Evolutionary conservation across 345 rosid species (phyloP).

Genomic region (Camelina hispida): DNA sequence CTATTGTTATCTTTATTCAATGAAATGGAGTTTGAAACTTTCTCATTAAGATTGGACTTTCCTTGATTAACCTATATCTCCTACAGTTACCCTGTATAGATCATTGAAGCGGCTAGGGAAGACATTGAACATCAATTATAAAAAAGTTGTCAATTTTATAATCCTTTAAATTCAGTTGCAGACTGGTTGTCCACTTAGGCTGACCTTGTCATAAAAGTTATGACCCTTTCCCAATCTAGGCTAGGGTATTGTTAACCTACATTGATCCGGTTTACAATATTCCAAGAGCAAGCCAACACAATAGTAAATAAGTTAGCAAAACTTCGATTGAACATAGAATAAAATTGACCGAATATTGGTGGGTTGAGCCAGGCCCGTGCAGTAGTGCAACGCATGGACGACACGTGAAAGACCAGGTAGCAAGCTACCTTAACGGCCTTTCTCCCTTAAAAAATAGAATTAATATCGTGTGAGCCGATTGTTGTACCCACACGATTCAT

Average conservation of each 20-base stretch:
- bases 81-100: slow-evolving; percentile 6
- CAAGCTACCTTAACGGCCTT: slow-evolving; percentile 5
- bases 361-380: slow-evolving; percentile 20
- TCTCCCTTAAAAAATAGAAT: slow-evolving; percentile 1
- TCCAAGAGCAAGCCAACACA: slow-evolving; percentile 22
- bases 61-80: slow-evolving; percentile 3
- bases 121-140: neutral
- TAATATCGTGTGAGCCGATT: slow-evolving; percentile 20
- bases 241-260: neutral
- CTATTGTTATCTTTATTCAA: slow-evolving; percentile 5
- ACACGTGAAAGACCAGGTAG: slow-evolving; percentile 7
- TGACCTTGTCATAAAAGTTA: slow-evolving; percentile 21
- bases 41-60: slow-evolving; percentile 24
- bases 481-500: too few species aligned
- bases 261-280: slow-evolving; percentile 4
- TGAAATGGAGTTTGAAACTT: slow-evolving; percentile 28
- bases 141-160: slow-evolving; percentile 19
- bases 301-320: neutral
- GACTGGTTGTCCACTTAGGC: slow-evolving; percentile 39
- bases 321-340: too few species aligned
- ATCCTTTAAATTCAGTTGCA: slow-evolving; percentile 6
- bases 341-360: neutral
- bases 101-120: slow-evolving; percentile 1
- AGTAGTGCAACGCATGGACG: slow-evolving; percentile 22
- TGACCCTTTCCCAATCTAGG: slow-evolving; percentile 24